A percentile compares a stretch with the other conserved stretches of the same genome.
Evolutionary conservation across 1,284 basidiomycete species (phyloP).

Genomic region (Moniliella sp.): DNA sequence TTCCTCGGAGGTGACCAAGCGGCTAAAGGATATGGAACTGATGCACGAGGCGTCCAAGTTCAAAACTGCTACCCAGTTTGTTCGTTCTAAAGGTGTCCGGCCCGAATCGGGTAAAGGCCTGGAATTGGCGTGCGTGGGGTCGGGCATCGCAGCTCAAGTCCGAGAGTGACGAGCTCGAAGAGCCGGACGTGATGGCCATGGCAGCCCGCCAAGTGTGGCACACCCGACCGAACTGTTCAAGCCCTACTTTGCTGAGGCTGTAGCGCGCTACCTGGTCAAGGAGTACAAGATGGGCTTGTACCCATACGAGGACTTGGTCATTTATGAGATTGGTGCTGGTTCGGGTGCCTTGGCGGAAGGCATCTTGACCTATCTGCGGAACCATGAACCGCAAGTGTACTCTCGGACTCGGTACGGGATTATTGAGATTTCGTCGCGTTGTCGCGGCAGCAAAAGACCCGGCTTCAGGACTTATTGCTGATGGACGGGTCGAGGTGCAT

Average conservation of each 20-base stretch:
- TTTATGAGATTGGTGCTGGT: constrained; percentile 93
- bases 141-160: constrained; percentile 23
- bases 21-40: no score
- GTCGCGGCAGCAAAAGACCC: constrained; percentile 46
- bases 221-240: constrained; percentile 55
- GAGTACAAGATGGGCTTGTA: constrained; percentile 84
- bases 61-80: no score
- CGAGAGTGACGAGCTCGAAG: constrained; percentile 8
- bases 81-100: no score
- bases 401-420: constrained; percentile 71
- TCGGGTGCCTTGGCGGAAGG: constrained; percentile 82
- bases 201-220: constrained; percentile 82
- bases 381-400: constrained; percentile 70
- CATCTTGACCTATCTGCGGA: constrained; percentile 57
- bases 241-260: constrained; percentile 81
- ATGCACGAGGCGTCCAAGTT: no score
- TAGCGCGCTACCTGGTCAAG: constrained; percentile 65
- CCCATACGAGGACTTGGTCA: constrained; percentile 75
- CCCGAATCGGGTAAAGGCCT: constrained; percentile 11
- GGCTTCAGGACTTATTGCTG: constrained; percentile 8
- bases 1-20: no score
- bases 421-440: constrained; percentile 69
- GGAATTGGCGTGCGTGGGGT: constrained; percentile 13
- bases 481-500: constrained; percentile 47
- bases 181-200: constrained; percentile 22